A percentile compares a stretch with the other conserved stretches of the same genome.
phyloP scores from a whole-genome alignment of 257 asterid genomes.

The Fraxinus excelsior region DNA sequence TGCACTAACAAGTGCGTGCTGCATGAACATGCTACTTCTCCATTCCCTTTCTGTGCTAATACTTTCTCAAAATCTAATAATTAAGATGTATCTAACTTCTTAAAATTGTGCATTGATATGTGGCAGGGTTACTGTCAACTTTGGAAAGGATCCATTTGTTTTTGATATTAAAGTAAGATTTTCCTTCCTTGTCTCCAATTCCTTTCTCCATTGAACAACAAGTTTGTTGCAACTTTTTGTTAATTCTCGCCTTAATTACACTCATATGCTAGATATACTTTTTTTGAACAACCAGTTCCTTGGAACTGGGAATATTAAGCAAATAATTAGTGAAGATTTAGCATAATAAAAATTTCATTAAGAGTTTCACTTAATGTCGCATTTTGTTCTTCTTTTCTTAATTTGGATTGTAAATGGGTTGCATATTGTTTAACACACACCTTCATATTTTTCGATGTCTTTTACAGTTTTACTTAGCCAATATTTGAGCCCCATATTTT shows the following conservation, averaged over 20 bases:
- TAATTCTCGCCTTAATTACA: constrained; percentile 5
- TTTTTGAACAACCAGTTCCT: neutral
- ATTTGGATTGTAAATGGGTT: neutral
- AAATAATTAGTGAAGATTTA: neutral
- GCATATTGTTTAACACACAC: neutral
- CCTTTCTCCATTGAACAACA: constrained; percentile 16
- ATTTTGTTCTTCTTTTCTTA: neutral
- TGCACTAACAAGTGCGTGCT: neutral
- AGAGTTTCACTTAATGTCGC: neutral
- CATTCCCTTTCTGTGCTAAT: constrained; percentile 15
- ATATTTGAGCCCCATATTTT: neutral
- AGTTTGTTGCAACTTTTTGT: neutral
- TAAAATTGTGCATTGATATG: constrained; percentile 18
- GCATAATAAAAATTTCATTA: neutral
- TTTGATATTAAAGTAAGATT: constrained; percentile 77
- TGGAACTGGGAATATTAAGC: neutral
- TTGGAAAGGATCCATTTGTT: constrained; percentile 77
- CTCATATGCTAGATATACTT: constrained; percentile 4
- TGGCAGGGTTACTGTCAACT: constrained; percentile 89
- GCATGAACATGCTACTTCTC: constrained; percentile 20
- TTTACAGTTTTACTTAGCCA: neutral
- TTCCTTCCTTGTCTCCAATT: constrained; percentile 9
- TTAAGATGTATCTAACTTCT: constrained; percentile 22
- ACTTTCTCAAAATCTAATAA: constrained; percentile 16
- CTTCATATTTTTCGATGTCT: constrained; percentile 8